Percentiles rank a stretch among this genome's conserved stretches.
phyloP scores from a whole-genome alignment of 2,329 filamentous ascomycete genomes.

The Xylaria digitata region DNA sequence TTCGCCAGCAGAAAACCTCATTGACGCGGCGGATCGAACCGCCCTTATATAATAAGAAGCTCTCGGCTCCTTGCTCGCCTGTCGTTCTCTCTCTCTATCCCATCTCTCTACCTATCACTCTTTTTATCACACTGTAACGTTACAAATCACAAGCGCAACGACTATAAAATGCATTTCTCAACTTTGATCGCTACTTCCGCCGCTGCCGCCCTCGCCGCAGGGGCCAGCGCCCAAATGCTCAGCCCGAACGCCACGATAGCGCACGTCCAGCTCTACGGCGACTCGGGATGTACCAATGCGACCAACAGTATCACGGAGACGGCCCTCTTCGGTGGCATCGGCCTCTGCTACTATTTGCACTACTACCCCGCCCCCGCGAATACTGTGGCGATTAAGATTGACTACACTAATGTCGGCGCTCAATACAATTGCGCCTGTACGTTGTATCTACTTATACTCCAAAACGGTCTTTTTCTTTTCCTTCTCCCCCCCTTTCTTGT shows the following conservation, averaged over 20 bases:
- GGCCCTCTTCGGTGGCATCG: constrained; percentile 31
- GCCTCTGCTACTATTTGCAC: constrained; percentile 31
- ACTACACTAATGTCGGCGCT: constrained; percentile 26
- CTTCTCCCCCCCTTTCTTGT: neutral
- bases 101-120: constrained; percentile 1
- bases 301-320: constrained; percentile 26
- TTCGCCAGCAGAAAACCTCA: constrained; percentile 17
- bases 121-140: constrained; percentile 2
- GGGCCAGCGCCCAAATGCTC: constrained; percentile 19
- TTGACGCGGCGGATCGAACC: constrained; percentile 5
- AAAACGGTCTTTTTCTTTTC: constrained; percentile 19
- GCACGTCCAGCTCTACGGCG: constrained; percentile 27
- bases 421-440: constrained; percentile 30
- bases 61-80: constrained; percentile 8
- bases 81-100: constrained; percentile 15
- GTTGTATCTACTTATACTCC: constrained; percentile 16
- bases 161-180: constrained; percentile 29
- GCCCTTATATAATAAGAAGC: constrained; percentile 24
- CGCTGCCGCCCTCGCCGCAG: constrained; percentile 4
- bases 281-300: constrained; percentile 32
- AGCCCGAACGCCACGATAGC: constrained; percentile 26
- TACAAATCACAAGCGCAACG: constrained; percentile 16
- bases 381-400: constrained; percentile 31
- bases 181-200: constrained; percentile 22
- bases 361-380: constrained; percentile 24